These are phyloP conservation scores for Saccharomycopsis fodiens DNA, from an alignment of 805 yeast species.

Conservation along the genomic window DNA sequence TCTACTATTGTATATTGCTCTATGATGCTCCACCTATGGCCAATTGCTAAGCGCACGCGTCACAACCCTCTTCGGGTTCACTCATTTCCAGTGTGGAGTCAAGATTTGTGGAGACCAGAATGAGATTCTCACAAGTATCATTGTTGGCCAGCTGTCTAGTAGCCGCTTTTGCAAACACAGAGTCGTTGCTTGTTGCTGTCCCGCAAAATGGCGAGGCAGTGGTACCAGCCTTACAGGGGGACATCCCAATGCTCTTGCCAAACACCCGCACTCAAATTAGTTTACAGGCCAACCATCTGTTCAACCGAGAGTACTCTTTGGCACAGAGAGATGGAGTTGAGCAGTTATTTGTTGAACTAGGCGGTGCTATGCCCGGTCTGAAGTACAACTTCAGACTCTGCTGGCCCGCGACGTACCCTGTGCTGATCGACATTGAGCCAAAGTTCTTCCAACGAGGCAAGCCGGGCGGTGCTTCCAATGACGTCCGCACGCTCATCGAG, in stretches of 20 bases:
- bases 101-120: no score
- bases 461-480: not conserved
- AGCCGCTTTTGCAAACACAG: constrained; percentile 20
- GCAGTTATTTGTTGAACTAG: constrained; percentile 4
- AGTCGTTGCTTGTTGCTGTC: constrained; percentile 13
- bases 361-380: constrained; percentile 1
- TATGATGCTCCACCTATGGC: no score
- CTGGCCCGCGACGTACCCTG: constrained; percentile 20
- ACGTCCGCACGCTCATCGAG: constrained; percentile 3
- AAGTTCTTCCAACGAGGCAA: not conserved
- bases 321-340: constrained; percentile 1
- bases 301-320: constrained; percentile 11
- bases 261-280: not conserved
- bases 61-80: no score
- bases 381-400: constrained; percentile 16
- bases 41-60: no score
- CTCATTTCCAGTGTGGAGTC: no score
- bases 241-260: no score
- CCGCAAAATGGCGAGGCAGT: no score
- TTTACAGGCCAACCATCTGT: constrained; percentile 5
- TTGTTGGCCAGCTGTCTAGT: no score
- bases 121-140: no score
- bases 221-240: no score
- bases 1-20: no score
- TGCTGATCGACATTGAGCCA: constrained; percentile 14